Conservation (phyloP, 129 eudicot genomes). For the Tagetes erecta region DNA sequence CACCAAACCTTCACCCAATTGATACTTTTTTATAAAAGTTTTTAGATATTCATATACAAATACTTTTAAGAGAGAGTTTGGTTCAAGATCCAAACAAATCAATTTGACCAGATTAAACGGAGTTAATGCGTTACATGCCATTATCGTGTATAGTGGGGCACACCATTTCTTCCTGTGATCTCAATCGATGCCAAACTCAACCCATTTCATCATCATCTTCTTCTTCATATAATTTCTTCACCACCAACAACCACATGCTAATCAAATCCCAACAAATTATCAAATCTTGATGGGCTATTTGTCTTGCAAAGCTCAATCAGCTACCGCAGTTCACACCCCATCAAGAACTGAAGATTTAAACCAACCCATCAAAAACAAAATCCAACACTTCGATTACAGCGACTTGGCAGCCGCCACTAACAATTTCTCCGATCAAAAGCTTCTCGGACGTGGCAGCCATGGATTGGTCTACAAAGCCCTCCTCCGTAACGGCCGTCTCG, state of each 20-base stretch:
- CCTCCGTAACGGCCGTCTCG: constrained; percentile 72
- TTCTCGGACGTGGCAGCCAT: constrained; percentile 90
- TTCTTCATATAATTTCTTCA: neutral
- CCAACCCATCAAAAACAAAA: constrained; percentile 36
- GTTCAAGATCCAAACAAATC: constrained; percentile 14
- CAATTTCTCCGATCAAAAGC: constrained; percentile 71
- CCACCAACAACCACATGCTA: constrained; percentile 1
- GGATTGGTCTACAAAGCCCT: constrained; percentile 90
- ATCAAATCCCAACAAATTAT: neutral
- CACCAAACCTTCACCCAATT: too few species aligned
- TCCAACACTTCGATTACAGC: constrained; percentile 64
- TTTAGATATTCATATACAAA: neutral
- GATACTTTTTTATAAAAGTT: too few species aligned
- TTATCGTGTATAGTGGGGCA: constrained; percentile 31
- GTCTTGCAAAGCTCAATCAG: constrained; percentile 73
- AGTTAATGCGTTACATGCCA: constrained; percentile 19
- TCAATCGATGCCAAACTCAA: neutral
- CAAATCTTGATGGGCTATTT: constrained; percentile 60
- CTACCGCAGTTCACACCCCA: constrained; percentile 45
- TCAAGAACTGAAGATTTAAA: constrained; percentile 12
- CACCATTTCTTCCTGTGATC: constrained; percentile 31
- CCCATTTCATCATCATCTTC: neutral
- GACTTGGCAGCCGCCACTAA: constrained; percentile 81
- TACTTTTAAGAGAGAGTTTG: neutral
- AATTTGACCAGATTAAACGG: constrained; percentile 18